phyloP scores from a whole-genome alignment of 257 asterid genomes.

The Paraleonurus japonicus region DNA sequence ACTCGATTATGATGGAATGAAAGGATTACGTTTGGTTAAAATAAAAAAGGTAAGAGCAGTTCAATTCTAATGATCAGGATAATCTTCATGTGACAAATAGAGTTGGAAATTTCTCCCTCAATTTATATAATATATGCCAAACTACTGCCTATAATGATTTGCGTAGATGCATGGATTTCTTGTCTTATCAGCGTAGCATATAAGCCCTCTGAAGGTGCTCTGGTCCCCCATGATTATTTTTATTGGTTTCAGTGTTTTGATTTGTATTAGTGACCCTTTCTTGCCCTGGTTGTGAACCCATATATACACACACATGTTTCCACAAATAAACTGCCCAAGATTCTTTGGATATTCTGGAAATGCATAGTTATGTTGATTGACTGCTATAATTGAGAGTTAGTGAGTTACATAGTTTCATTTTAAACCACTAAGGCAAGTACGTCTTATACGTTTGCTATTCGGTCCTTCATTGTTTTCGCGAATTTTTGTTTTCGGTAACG shows the following conservation, averaged over 20 bases:
- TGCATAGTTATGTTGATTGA: not conserved
- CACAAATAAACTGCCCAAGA: not conserved
- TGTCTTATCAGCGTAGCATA: not conserved
- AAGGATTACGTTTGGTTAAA: not conserved
- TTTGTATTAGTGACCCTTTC: not conserved
- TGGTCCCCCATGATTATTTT: not conserved
- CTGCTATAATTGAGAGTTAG: not conserved
- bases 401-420: not conserved
- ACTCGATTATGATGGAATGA: not conserved
- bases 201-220: not conserved
- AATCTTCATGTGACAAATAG: not conserved
- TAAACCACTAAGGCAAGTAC: too few relatives aligned
- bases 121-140: not conserved
- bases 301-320: not conserved
- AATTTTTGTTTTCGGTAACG: too few relatives aligned
- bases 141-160: not conserved
- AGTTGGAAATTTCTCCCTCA: not conserved
- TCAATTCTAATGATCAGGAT: not conserved
- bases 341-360: not conserved
- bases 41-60: not conserved
- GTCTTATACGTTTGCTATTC: too few relatives aligned
- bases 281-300: not conserved
- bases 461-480: too few relatives aligned
- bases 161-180: not conserved
- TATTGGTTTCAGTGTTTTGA: not conserved